Base-by-base conservation (phyloP, 2,329 filamentous ascomycete genomes). In the Coleophoma crateriformis region DNA sequence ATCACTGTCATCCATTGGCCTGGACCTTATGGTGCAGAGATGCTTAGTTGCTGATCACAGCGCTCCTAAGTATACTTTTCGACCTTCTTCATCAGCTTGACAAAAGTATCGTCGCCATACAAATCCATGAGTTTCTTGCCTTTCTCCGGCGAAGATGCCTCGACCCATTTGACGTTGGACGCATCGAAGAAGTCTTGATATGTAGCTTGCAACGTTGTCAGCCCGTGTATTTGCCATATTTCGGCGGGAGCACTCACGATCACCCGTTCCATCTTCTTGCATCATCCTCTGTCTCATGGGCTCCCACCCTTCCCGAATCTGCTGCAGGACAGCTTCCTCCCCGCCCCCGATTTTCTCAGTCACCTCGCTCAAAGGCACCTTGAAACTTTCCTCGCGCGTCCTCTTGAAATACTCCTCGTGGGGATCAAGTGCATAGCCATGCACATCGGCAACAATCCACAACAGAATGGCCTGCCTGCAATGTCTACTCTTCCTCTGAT, bases 1-100 rank as follows among this genome's bases (percentile, higher is more conserved):
- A 27, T 27, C 3, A 27, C 2, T 27, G 27, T 10, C 27, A 27
- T 10, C 27, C 27, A 27, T 27, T 7, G 8, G 27, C 7, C 27
- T 27, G 27, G 5, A 7, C 7, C 8, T 7, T 27, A 27, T 2
- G 5, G 5, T 27, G 27, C 27, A 27, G 27, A 27, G n/a, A 27
- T 27, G 27, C 27, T 7, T 4, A 27, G 6, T 27, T 27, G 27
- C 27, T 27, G 8, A 7, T 27, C 7, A 27, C 27, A 27, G 27
- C 27, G 27, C 8, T 3, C 6, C 8, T 27, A 27, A 27, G 27
- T 27, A 27, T 50, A 38, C 46, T 50, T 34, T 32, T 52, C 46
- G 5, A 56, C 53, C 40, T 58, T 57, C 17, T 54, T 56, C 53
- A 56, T 53, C 39, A 57, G n/a, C 47, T 56, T 57, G n/a, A 33